A percentile compares a stretch with the other conserved stretches of the same genome.
These are phyloP conservation scores for Trametes versicolor DNA, from an alignment of 1,284 basidiomycete species.

Conservation along the genomic window DNA sequence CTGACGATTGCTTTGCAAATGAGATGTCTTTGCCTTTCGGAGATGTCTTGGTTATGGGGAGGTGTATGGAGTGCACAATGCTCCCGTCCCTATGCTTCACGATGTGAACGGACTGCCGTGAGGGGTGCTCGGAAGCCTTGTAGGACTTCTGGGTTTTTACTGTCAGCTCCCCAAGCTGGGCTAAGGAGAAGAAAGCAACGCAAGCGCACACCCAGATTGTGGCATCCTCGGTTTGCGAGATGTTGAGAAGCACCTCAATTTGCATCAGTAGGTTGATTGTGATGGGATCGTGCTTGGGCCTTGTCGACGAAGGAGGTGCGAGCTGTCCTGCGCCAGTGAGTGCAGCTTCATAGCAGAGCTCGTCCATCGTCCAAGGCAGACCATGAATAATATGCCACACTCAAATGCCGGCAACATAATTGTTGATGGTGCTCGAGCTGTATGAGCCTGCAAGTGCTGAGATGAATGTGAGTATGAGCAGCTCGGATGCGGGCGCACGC, in stretches of 20 bases:
- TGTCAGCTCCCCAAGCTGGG: too few relatives aligned
- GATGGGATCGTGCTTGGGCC: constrained; percentile 25
- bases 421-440: constrained; percentile 31
- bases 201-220: too few relatives aligned
- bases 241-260: constrained; percentile 19
- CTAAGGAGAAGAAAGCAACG: too few relatives aligned
- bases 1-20: constrained; percentile 46
- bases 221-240: too few relatives aligned
- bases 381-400: constrained; percentile 43
- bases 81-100: constrained; percentile 1
- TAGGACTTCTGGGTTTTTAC: constrained; percentile 42
- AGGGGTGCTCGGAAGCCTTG: constrained; percentile 17
- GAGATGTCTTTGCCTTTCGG: not conserved
- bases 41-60: not conserved
- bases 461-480: constrained; percentile 33
- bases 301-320: constrained; percentile 16
- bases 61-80: not conserved
- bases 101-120: not conserved
- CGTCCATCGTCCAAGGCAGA: constrained; percentile 31
- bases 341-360: constrained; percentile 14
- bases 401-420: constrained; percentile 34
- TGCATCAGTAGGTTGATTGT: constrained; percentile 20
- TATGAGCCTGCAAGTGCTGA: constrained; percentile 30
- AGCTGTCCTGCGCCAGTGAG: constrained; percentile 19
- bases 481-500: constrained; percentile 26